A percentile compares a stretch with the other conserved stretches of the same genome.
phyloP scores from a whole-genome alignment of 768 basidiomycete species.

The Hemileccinum rubropunctum region DNA sequence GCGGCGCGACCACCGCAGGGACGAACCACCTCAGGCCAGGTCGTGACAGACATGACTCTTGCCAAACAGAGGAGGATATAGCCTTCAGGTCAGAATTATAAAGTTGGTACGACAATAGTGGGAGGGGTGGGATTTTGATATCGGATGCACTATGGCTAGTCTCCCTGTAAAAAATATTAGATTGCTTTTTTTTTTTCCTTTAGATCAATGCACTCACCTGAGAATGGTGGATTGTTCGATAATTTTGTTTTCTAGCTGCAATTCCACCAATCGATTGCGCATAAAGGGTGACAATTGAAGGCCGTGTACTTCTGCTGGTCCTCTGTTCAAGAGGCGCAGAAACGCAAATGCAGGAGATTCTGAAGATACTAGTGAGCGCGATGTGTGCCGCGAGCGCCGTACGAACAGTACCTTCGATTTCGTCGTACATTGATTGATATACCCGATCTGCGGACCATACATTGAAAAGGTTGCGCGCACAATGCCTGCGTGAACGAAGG shows the following conservation, averaged over 20 bases:
- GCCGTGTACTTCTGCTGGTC: slow-evolving; percentile 62
- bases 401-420: slow-evolving; percentile 44
- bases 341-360: slow-evolving; percentile 70
- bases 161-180: slow-evolving; percentile 19
- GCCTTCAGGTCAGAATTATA: slow-evolving; percentile 48
- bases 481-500: slow-evolving; percentile 49
- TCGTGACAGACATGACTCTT: slow-evolving; percentile 77
- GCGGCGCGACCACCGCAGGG: slow-evolving; percentile 83
- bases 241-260: slow-evolving; percentile 42
- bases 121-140: slow-evolving; percentile 15
- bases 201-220: slow-evolving; percentile 36
- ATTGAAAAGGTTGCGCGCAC: slow-evolving; percentile 69
- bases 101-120: slow-evolving; percentile 30
- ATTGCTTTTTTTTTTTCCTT: not conserved
- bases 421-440: slow-evolving; percentile 60
- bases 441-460: slow-evolving; percentile 92
- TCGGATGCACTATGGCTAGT: slow-evolving; percentile 18
- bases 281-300: slow-evolving; percentile 62
- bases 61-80: slow-evolving; percentile 65
- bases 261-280: slow-evolving; percentile 47
- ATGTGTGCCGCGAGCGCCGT: not conserved
- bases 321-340: slow-evolving; percentile 61
- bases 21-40: slow-evolving; percentile 81
- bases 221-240: slow-evolving; percentile 42
- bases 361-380: slow-evolving; percentile 22